Base-by-base conservation (phyloP, 2,329 filamentous ascomycete species). In the Ophiostoma australiae region DNA sequence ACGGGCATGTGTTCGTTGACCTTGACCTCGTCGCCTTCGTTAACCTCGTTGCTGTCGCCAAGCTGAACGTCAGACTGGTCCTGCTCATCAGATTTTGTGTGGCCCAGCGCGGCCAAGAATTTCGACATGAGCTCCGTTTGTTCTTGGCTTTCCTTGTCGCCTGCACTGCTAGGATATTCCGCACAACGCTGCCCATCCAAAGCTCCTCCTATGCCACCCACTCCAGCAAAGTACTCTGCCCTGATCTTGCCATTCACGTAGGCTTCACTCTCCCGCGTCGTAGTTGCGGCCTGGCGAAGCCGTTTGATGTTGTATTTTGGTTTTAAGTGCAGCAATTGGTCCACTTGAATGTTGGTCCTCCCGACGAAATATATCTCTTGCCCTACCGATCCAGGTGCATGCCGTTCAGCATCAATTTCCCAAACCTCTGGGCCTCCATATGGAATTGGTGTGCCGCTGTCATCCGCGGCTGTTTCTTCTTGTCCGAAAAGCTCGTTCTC, bases 141-240 rank as follows among this genome's bases (percentile, higher is more conserved):
- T 8, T 39, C 37, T 10, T 11, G 10, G 10, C 37, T 39, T 39
- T 11, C 10, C 37, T 11, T 41, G 2, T 88, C 88, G 1, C 84
- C 86, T 3, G 17, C 68, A 0, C 37, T 23, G 1, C 41, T 67
- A 0, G 23, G 48, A 20, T 20, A 67, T 11, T 67, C 15, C 27
- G 37, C 37, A 39, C 37, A 39, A 39, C 1, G 37, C 37, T n/a
- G 17, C 15, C 74, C 72, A 2, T 74, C 72, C 6, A 76, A 70
- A 17, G 76, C 75, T 3, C 89, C 89, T 0, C 87, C 80, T 2
- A 92, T 79, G 0, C 89, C 89, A 10, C 86, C 85, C 66, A 84
- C 81, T 1, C 85, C 87, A 10, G 85, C 89, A 52, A 85, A 74
- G 48, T 72, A 74, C 4, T 63, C 69, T 0, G 73, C 71, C 11